Percentiles rank a stretch among this genome's conserved stretches.
Evolutionary conservation across 106 monocot genomes (phyloP).

Genomic region (Dendrobium nobile): DNA sequence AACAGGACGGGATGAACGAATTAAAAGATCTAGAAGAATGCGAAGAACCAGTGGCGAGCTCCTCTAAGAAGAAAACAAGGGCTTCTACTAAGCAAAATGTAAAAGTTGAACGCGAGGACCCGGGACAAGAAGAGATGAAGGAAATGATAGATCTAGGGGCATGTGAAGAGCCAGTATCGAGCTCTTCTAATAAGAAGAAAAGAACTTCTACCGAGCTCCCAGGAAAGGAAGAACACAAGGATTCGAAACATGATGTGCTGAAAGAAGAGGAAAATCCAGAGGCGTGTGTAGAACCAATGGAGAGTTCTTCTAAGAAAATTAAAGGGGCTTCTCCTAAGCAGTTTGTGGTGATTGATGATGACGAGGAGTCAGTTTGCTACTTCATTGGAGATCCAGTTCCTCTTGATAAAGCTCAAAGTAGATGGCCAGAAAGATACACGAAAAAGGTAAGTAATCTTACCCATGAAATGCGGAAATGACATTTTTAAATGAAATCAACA

Average conservation of each 20-base stretch:
- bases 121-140: not conserved
- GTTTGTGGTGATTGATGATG: not conserved
- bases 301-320: not conserved
- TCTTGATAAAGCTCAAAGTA: slow-evolving; percentile 23
- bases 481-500: too few species aligned
- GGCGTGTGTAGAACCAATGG: not conserved
- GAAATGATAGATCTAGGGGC: not conserved
- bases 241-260: not conserved
- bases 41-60: not conserved
- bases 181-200: not conserved
- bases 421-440: slow-evolving; percentile 56
- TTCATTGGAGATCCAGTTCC: slow-evolving; percentile 49
- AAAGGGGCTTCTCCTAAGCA: not conserved
- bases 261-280: not conserved
- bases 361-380: slow-evolving; percentile 15
- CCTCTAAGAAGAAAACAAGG: not conserved
- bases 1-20: not conserved
- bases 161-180: not conserved
- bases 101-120: not conserved
- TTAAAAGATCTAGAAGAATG: not conserved
- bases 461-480: too few species aligned
- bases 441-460: slow-evolving; percentile 15
- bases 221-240: not conserved
- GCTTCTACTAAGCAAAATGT: not conserved
- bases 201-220: not conserved